Evolutionary conservation across 2,329 filamentous ascomycete species (phyloP).

Genomic region (Herpotrichia juniperi): DNA sequence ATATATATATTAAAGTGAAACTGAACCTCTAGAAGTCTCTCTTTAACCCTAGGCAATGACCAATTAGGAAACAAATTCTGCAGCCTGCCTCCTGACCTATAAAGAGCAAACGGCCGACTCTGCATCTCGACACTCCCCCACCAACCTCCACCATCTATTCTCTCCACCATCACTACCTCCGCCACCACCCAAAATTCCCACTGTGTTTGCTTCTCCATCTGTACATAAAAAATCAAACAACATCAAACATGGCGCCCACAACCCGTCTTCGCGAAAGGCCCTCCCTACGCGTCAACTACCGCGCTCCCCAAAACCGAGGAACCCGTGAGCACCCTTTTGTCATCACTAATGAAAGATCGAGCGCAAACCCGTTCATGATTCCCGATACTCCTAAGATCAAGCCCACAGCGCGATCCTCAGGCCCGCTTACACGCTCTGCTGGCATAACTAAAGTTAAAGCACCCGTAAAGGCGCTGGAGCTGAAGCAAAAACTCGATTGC

Average conservation of each 20-base stretch:
- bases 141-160: no score
- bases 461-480: not conserved
- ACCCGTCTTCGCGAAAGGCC: conserved; percentile 12
- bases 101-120: no score
- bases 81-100: no score
- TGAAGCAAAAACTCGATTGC: conserved; percentile 21
- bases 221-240: not conserved
- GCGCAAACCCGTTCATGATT: not conserved
- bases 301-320: not conserved
- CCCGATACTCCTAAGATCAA: conserved; percentile 9
- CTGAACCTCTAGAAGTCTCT: no score
- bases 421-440: not conserved
- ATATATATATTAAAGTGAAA: no score
- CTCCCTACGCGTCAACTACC: conserved; percentile 12
- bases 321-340: not conserved
- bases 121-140: no score
- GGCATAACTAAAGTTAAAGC: not conserved
- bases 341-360: no score
- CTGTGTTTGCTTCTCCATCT: no score
- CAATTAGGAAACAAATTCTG: no score
- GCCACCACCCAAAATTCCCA: no score
- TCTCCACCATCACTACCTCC: not conserved
- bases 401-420: not conserved
- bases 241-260: conserved; percentile 15
- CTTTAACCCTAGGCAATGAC: no score